A percentile compares a stretch with the other conserved stretches of the same genome.
Conservation (phyloP, 306 rosid genomes). For the Quercus suber region DNA sequence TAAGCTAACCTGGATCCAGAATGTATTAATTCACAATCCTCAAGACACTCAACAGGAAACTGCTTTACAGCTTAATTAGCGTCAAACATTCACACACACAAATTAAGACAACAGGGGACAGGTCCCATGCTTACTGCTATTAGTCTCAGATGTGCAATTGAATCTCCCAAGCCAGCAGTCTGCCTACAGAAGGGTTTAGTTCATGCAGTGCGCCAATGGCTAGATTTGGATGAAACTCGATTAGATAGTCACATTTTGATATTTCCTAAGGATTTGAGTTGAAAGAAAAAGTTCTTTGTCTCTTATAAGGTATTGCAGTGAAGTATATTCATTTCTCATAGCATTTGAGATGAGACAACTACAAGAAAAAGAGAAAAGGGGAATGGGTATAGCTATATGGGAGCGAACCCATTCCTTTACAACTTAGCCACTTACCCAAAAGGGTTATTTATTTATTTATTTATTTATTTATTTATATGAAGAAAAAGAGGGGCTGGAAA, state of each 20-base stretch:
- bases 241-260: not conserved
- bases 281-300: not conserved
- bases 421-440: no score
- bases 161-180: conserved; percentile 60
- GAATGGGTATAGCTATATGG: no score
- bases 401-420: no score
- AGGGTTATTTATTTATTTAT: no score
- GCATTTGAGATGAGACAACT: not conserved
- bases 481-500: no score
- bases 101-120: conserved; percentile 11
- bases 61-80: not conserved
- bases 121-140: conserved; percentile 59
- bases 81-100: not conserved
- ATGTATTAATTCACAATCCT: conserved; percentile 4
- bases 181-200: conserved; percentile 40
- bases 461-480: no score
- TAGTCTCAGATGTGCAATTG: conserved; percentile 50
- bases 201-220: not conserved
- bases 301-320: no score
- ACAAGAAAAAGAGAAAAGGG: not conserved
- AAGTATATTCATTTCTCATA: not conserved
- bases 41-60: conserved; percentile 1
- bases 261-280: not conserved
- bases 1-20: conserved; percentile 64
- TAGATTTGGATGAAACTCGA: conserved; percentile 9